phyloP scores from a whole-genome alignment of 192 early-diverging fungal genomes.

The Lobosporangium transversale region DNA sequence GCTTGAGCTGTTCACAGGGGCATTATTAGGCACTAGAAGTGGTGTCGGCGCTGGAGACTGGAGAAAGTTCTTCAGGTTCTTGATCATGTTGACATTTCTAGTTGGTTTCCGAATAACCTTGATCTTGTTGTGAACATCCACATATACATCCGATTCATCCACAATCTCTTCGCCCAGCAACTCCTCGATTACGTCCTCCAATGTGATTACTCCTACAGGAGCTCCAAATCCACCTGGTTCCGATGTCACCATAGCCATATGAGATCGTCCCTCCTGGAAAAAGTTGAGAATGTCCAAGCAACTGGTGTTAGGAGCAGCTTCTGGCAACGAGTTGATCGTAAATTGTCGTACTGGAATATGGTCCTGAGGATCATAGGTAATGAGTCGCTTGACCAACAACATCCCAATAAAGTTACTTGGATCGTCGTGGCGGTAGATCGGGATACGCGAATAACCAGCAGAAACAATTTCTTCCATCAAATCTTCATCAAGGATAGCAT shows the following conservation, averaged over 20 bases:
- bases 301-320: slow-evolving; percentile 62
- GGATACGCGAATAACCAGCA: slow-evolving; percentile 83
- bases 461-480: slow-evolving; percentile 69
- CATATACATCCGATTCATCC: slow-evolving; percentile 80
- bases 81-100: slow-evolving; percentile 29
- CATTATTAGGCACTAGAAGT: background rate
- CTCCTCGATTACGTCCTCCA: slow-evolving; percentile 89
- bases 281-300: slow-evolving; percentile 82
- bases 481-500: slow-evolving; percentile 68
- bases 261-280: slow-evolving; percentile 85
- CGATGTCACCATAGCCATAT: slow-evolving; percentile 75
- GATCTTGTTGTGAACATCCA: slow-evolving; percentile 65
- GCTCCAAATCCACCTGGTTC: slow-evolving; percentile 63
- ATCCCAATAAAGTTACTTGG: slow-evolving; percentile 77
- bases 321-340: slow-evolving; percentile 60
- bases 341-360: slow-evolving; percentile 69
- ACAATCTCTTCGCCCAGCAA: slow-evolving; percentile 86
- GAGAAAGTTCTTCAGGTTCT: slow-evolving; percentile 33
- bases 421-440: slow-evolving; percentile 68
- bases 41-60: slow-evolving; percentile 29
- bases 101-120: slow-evolving; percentile 60
- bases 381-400: slow-evolving; percentile 77
- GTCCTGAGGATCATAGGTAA: slow-evolving; percentile 81
- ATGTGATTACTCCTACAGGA: slow-evolving; percentile 79
- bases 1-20: background rate